These are phyloP conservation scores for Oxytropis ochrocephala DNA, from an alignment of 306 rosid genomes.

Conservation along the genomic window DNA sequence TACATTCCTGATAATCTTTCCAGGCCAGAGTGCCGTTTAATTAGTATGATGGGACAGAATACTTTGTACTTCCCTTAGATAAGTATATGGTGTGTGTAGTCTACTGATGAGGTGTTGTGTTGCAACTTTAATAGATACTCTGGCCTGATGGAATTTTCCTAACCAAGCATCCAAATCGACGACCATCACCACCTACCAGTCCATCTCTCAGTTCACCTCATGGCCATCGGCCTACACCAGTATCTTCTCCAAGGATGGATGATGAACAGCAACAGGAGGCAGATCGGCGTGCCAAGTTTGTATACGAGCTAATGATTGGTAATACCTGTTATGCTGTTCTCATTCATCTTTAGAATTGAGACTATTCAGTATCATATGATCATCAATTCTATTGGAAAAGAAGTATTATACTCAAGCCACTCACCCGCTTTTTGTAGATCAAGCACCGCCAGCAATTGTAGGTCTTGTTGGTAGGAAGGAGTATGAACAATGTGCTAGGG, in stretches of 20 bases:
- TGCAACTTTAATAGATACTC: conserved; percentile 52
- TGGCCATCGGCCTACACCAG: conserved; percentile 31
- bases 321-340: conserved; percentile 13
- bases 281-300: conserved; percentile 77
- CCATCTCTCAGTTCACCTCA: conserved; percentile 42
- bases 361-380: not conserved
- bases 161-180: conserved; percentile 85
- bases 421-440: conserved; percentile 42
- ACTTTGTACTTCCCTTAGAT: not conserved
- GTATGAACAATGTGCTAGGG: conserved; percentile 92
- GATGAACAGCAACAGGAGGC: conserved; percentile 68
- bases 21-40: not conserved
- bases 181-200: conserved; percentile 36
- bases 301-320: conserved; percentile 91
- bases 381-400: not conserved
- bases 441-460: conserved; percentile 78
- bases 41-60: not conserved
- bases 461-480: conserved; percentile 91
- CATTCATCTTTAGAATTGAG: not conserved
- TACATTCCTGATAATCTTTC: conserved; percentile 19
- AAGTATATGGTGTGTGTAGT: not conserved
- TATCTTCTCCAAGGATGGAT: conserved; percentile 40
- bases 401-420: not conserved
- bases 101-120: conserved; percentile 30
- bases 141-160: conserved; percentile 99